phyloP scores from a whole-genome alignment of 2,329 filamentous ascomycete genomes.

The Colletotrichum karsti region DNA sequence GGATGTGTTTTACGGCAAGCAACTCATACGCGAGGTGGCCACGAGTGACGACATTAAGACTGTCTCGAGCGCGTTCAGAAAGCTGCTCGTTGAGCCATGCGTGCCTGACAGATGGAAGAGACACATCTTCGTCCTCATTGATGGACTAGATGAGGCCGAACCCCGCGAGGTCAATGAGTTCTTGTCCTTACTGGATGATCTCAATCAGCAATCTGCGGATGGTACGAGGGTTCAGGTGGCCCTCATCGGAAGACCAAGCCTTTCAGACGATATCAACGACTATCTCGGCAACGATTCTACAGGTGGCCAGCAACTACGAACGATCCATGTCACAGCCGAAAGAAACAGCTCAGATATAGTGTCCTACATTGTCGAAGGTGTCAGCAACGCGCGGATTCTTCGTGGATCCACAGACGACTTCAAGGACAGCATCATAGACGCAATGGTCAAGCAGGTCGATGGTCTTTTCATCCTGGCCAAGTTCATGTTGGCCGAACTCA shows the following conservation, averaged over 20 bases:
- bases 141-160: slow-evolving; percentile 56
- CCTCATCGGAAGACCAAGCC: slow-evolving; percentile 50
- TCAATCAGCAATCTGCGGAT: slow-evolving; percentile 29
- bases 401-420: slow-evolving; percentile 41
- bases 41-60: slow-evolving; percentile 52
- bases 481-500: slow-evolving; percentile 59
- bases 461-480: slow-evolving; percentile 59
- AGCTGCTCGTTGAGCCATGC: slow-evolving; percentile 49
- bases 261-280: slow-evolving; percentile 50
- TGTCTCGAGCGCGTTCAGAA: slow-evolving; percentile 51
- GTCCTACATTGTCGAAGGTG: slow-evolving; percentile 49
- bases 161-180: slow-evolving; percentile 46
- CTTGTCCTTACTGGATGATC: slow-evolving; percentile 41
- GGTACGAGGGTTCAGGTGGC: slow-evolving; percentile 44
- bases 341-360: slow-evolving; percentile 52
- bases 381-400: slow-evolving; percentile 47
- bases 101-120: slow-evolving; percentile 41
- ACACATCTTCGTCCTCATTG: slow-evolving; percentile 52
- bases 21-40: slow-evolving; percentile 43
- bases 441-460: slow-evolving; percentile 50
- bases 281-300: slow-evolving; percentile 33
- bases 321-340: slow-evolving; percentile 51
- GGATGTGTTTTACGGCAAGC: slow-evolving; percentile 53
- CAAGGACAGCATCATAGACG: slow-evolving; percentile 46
- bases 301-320: slow-evolving; percentile 42